Evolutionary conservation across 1,139 yeast species (phyloP), one percentile per base, ranked within the genome.

Genomic region (Cylindricascospora bacillispora): DNA sequence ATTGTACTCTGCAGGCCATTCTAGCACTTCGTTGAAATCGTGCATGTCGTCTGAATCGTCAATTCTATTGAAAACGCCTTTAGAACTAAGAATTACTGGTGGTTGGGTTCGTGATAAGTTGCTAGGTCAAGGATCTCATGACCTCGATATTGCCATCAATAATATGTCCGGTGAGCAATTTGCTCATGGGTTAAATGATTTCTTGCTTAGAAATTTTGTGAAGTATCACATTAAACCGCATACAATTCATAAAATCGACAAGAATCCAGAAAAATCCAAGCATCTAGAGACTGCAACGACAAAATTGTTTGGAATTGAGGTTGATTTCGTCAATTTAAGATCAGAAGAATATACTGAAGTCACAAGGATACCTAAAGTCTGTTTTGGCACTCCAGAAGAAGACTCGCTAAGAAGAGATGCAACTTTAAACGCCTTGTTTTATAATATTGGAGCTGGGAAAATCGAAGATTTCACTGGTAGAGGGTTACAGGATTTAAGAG

Each of bases 31-130:
- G n/a, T n/a, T n/a, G n/a, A n/a, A n/a, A n/a, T n/a, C n/a, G n/a
- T n/a, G n/a, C n/a, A n/a, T n/a, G n/a, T n/a, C n/a, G n/a, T n/a
- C n/a, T n/a, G n/a, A n/a, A n/a, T n/a, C n/a, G n/a, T n/a, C n/a
- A n/a, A n/a, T n/a, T n/a, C n/a, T n/a, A n/a, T n/a, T 10, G 9
- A 10, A 7, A 7, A 18, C 21, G 7, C 50, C 48, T 3, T 35
- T 74, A 14, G 75, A 69, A 19, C 63, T 86, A 13, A 57, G 99
- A 39, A 80, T 89, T 43, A 86, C 97, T 0, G 99, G 99, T 19
- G 99, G 99, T 1, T 89, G 99, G 99, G 99, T 89, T 4, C 67
- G 99, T 45, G 99, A 89, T 54, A 89, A 89, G 58, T 59, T 89
- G 22, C 60, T 92, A 23, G 93, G 93, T 0, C 64, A 67, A 29